Base-by-base conservation (phyloP, 2,329 filamentous ascomycete genomes). In the Penicillium sumatraense region DNA sequence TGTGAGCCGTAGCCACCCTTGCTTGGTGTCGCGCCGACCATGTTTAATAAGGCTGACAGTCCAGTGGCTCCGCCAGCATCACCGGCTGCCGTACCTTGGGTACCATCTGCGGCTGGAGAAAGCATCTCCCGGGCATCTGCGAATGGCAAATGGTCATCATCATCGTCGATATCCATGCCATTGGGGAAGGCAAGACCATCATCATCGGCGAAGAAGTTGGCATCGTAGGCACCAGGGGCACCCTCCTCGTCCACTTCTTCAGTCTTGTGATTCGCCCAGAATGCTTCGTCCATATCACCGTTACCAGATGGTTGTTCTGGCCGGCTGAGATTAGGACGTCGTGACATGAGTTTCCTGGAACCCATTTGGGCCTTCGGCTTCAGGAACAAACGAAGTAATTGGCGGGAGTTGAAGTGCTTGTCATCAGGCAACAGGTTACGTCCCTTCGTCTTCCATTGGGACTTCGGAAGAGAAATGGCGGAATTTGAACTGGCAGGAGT, bases 341-440 rank as follows among this genome's bases (percentile, higher is more conserved):
- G 78, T 44, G 83, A 80, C 4, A 80, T 78, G 41, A 80, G 76
- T 59, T 83, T 86, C 45, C 87, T 84, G 54, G 86, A 85, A 41
- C 89, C 87, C 74, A 97, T 84, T 38, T 89, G 88, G 10, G 93
- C 91, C 72, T 93, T 96, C 24, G 95, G 95, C 73, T 99, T 99
- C 24, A 98, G 82, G 82, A 98, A 99, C 1, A 99, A 83, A 48
- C 87, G 89, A 6, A 98, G 81, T 0, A 99, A 81, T 62, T 96
- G 91, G 69, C 89, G 90, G 8, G 93, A 98, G 78, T 93, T 96
- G 80, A 99, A 98, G 72, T 98, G 93, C 75, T 97, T 97, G 77
- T 99, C 95, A 68, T 99, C 95, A 2, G 96, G 93, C 4, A 99
- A 85, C 3, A 99, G 83, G 70, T 99, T 96, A 46, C 91, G 86